Evolutionary conservation across 2,329 filamentous ascomycete genomes (phyloP).

Genomic region (Raffaelea ambrosiae): DNA sequence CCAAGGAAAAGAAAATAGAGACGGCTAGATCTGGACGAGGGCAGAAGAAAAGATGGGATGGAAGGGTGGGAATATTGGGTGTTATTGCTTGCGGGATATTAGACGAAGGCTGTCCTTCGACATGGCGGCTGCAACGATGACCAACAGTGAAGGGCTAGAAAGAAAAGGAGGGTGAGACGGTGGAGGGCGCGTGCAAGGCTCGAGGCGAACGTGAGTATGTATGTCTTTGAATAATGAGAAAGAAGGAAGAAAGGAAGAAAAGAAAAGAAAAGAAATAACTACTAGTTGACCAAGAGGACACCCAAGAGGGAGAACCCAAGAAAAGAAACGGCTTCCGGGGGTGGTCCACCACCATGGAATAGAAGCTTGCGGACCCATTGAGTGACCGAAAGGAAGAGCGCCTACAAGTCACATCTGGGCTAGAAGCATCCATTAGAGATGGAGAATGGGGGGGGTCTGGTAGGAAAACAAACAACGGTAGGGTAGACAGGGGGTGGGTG

Average conservation of each 20-base stretch:
- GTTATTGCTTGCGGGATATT: conserved; percentile 8
- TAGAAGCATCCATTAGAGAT: too few species aligned
- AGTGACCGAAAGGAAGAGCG: too few species aligned
- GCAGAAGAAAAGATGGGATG: background rate
- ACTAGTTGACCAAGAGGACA: too few species aligned
- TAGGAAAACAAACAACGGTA: background rate
- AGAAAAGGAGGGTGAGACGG: background rate
- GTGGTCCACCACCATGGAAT: too few species aligned
- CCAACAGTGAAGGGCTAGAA: background rate
- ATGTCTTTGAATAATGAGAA: background rate
- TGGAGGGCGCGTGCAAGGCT: conserved; percentile 3
- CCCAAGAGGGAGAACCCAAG: too few species aligned
- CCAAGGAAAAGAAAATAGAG: background rate
- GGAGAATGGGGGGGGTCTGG: background rate
- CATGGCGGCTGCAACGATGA: conserved; percentile 5
- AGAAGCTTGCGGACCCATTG: too few species aligned
- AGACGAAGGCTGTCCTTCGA: conserved; percentile 4
- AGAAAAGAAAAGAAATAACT: background rate
- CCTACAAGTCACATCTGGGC: background rate
- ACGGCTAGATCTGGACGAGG: background rate
- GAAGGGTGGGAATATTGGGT: background rate
- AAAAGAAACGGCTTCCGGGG: too few species aligned
- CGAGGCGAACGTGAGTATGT: background rate
- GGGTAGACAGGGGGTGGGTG: background rate
- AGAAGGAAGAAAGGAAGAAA: background rate